These are phyloP conservation scores for Spergularia bocconei DNA, from an alignment of 148 eudicot species.

Conservation along the genomic window DNA sequence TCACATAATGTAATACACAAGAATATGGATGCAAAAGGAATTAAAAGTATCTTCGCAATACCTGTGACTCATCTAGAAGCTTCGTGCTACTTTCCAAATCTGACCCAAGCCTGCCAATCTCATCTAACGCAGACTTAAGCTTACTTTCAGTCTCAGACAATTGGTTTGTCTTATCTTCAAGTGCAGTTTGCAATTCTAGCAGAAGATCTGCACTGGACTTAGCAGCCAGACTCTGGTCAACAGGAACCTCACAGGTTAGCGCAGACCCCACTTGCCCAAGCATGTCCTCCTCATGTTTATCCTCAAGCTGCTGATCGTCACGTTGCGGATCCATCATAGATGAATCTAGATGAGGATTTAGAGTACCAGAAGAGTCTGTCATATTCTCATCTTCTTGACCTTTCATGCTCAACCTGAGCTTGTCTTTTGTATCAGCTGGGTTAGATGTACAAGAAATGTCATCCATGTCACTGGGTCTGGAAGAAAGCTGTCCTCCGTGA, in stretches of 20 bases:
- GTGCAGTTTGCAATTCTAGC: conserved; percentile 53
- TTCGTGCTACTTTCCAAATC: conserved; percentile 73
- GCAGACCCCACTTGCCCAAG: conserved; percentile 31
- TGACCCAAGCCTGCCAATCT: conserved; percentile 58
- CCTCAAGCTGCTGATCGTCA: conserved; percentile 45
- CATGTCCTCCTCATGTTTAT: conserved; percentile 39
- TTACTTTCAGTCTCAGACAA: conserved; percentile 53
- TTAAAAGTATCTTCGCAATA: conserved; percentile 24
- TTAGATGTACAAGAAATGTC: conserved; percentile 59
- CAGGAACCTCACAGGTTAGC: conserved; percentile 36
- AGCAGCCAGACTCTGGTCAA: conserved; percentile 32
- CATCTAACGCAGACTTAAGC: conserved; percentile 50
- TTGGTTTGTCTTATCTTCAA: conserved; percentile 60
- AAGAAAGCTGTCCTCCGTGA: conserved; percentile 39
- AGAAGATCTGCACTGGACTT: conserved; percentile 42
- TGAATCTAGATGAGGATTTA: conserved; percentile 67
- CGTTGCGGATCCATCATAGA: conserved; percentile 67
- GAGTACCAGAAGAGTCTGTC: conserved; percentile 63
- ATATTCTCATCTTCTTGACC: conserved; percentile 69
- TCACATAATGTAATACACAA: background rate
- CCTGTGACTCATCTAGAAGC: conserved; percentile 97
- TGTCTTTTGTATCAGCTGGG: conserved; percentile 39
- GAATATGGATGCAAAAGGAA: background rate
- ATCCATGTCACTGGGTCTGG: conserved; percentile 51
- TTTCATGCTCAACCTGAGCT: conserved; percentile 33